Percentiles rank a stretch among this genome's conserved stretches.
Conservation (phyloP, 257 asterid genomes). For the Solanum commersonii region DNA sequence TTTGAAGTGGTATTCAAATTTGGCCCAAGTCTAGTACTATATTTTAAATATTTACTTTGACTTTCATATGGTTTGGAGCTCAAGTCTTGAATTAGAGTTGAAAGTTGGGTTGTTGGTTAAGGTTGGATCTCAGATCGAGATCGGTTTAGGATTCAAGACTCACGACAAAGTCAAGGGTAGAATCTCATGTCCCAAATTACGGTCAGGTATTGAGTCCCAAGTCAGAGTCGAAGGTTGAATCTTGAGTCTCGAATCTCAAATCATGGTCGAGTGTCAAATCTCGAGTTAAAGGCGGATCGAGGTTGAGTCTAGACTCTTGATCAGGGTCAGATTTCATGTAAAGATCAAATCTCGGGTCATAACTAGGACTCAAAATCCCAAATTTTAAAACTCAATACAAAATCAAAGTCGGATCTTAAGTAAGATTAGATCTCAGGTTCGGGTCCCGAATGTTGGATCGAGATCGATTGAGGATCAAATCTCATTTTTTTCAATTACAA, state of each 20-base stretch:
- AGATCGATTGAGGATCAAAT: background rate
- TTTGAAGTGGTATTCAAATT: background rate
- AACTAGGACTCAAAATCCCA: background rate
- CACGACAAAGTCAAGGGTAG: background rate
- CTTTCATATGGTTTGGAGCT: background rate
- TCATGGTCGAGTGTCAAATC: background rate
- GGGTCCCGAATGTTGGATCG: accelerated
- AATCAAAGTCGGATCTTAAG: background rate
- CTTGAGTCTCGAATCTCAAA: accelerated
- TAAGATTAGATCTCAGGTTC: background rate
- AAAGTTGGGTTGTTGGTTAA: background rate
- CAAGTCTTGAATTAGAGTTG: background rate
- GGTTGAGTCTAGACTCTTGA: no score
- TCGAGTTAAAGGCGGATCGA: accelerated
- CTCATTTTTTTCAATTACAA: background rate
- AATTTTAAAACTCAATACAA: no score
- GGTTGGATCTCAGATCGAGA: background rate
- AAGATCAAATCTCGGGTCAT: background rate
- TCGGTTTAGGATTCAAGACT: background rate
- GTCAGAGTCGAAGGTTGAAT: background rate
- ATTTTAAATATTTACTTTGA: background rate
- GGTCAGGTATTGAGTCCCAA: background rate
- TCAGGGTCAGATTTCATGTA: background rate
- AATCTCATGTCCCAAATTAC: background rate
- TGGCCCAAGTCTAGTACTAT: background rate